Conservation (phyloP, 495 filamentous ascomycete genomes). For the Xylaria bambusicola region DNA sequence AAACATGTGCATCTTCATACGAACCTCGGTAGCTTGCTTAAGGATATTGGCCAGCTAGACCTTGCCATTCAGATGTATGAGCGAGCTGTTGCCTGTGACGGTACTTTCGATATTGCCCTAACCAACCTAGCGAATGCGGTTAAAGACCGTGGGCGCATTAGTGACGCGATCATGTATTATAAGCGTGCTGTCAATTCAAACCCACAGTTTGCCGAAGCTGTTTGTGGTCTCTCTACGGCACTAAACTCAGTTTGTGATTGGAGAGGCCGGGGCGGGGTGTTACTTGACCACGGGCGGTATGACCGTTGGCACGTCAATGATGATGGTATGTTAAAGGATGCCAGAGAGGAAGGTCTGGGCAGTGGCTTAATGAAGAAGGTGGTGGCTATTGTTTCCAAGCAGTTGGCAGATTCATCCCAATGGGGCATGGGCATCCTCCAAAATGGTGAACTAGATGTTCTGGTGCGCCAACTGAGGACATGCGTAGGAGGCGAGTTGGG, state of each 20-base stretch:
- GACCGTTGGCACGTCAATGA: slow-evolving; percentile 97
- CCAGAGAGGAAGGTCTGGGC: slow-evolving; percentile 56
- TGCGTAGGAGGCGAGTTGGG: slow-evolving; percentile 31
- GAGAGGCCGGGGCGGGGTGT: slow-evolving; percentile 84
- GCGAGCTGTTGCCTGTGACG: slow-evolving; percentile 86
- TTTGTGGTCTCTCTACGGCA: slow-evolving; percentile 94
- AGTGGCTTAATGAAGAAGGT: slow-evolving; percentile 92
- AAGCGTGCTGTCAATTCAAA: slow-evolving; percentile 85
- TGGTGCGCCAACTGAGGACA: slow-evolving; percentile 52
- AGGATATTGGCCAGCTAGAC: slow-evolving; percentile 91
- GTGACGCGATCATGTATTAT: slow-evolving; percentile 92
- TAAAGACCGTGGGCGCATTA: slow-evolving; percentile 91
- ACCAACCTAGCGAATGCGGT: slow-evolving; percentile 98
- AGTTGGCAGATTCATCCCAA: slow-evolving; percentile 80
- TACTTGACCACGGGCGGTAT: slow-evolving; percentile 66
- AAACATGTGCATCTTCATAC: slow-evolving; percentile 98
- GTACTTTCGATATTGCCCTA: slow-evolving; percentile 92
- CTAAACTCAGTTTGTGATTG: slow-evolving; percentile 97
- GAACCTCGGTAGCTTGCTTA: slow-evolving; percentile 91
- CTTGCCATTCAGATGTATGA: slow-evolving; percentile 98
- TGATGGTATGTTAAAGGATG: slow-evolving; percentile 79
- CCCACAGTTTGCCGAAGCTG: slow-evolving; percentile 95
- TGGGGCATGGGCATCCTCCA: slow-evolving; percentile 83
- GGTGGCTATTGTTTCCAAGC: slow-evolving; percentile 90
- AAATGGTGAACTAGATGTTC: slow-evolving; percentile 41